Conservation (phyloP, 1,139 yeast genomes). For the Saccharomycopsis phalli region DNA sequence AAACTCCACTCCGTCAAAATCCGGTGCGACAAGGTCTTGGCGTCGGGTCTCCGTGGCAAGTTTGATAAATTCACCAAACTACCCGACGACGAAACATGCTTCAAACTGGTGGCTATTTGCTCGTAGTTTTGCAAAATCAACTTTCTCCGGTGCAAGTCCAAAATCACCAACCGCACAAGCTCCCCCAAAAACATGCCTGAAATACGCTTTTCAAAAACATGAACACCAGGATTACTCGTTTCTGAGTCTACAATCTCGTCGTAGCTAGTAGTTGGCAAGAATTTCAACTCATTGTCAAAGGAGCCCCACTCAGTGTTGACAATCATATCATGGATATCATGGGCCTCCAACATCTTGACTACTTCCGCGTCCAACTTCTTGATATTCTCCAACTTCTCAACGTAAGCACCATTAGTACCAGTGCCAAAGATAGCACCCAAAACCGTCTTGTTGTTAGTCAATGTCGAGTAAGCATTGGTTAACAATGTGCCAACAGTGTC, state of each 20-base stretch:
- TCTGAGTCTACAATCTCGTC: conserved; percentile 60
- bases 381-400: conserved; percentile 63
- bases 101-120: conserved; percentile 14
- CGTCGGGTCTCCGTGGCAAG: conserved; percentile 19
- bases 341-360: conserved; percentile 33
- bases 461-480: conserved; percentile 74
- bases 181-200: conserved; percentile 95
- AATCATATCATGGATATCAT: conserved; percentile 64
- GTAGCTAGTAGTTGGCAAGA: conserved; percentile 67
- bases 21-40: conserved; percentile 50
- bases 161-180: conserved; percentile 60
- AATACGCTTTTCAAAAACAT: conserved; percentile 86
- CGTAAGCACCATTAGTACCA: conserved; percentile 93
- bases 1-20: conserved; percentile 67
- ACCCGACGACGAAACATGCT: conserved; percentile 10
- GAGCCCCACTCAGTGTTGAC: conserved; percentile 98
- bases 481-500: conserved; percentile 92
- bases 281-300: conserved; percentile 68
- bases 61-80: conserved; percentile 18
- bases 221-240: conserved; percentile 80
- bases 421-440: conserved; percentile 92
- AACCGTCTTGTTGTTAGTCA: conserved; percentile 35
- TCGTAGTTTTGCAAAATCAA: conserved; percentile 48
- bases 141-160: conserved; percentile 54
- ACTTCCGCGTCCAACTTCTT: conserved; percentile 48